Evolutionary conservation across 2,329 filamentous ascomycete genomes (phyloP).

Genomic region (Lecanicillium sp.): DNA sequence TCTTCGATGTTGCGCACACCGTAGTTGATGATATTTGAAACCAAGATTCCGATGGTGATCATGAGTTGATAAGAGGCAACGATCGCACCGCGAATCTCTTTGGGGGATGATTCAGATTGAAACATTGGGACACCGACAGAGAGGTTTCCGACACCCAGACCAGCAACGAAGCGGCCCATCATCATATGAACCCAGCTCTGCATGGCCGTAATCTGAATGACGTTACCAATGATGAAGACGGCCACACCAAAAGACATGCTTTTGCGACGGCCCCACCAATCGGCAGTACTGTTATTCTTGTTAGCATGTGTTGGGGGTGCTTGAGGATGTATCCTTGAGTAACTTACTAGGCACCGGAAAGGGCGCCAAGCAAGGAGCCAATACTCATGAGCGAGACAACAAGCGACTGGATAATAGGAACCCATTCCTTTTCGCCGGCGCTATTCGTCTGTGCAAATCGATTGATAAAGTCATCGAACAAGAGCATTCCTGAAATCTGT

Average conservation of each 20-base stretch:
- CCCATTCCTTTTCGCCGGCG: conserved; percentile 29
- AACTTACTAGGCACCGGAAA: conserved; percentile 38
- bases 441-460: conserved; percentile 42
- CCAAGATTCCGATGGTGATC: conserved; percentile 62
- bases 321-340: background rate
- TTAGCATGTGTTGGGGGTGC: conserved; percentile 4
- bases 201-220: conserved; percentile 55
- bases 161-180: conserved; percentile 57
- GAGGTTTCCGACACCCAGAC: conserved; percentile 58
- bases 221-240: conserved; percentile 55
- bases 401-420: conserved; percentile 36
- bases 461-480: conserved; percentile 44
- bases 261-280: conserved; percentile 48
- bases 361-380: conserved; percentile 45
- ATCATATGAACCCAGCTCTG: conserved; percentile 56
- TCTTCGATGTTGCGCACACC: conserved; percentile 35
- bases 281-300: conserved; percentile 33
- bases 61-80: conserved; percentile 67
- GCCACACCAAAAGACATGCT: conserved; percentile 44
- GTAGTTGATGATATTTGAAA: conserved; percentile 46
- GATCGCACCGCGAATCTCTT: conserved; percentile 54
- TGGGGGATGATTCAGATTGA: conserved; percentile 55
- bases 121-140: conserved; percentile 60
- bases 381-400: conserved; percentile 50
- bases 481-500: conserved; percentile 44